Percentiles rank a stretch among this genome's conserved stretches.
Evolutionary conservation across 2,329 filamentous ascomycete genomes (phyloP).

Genomic region (Nemania serpens): DNA sequence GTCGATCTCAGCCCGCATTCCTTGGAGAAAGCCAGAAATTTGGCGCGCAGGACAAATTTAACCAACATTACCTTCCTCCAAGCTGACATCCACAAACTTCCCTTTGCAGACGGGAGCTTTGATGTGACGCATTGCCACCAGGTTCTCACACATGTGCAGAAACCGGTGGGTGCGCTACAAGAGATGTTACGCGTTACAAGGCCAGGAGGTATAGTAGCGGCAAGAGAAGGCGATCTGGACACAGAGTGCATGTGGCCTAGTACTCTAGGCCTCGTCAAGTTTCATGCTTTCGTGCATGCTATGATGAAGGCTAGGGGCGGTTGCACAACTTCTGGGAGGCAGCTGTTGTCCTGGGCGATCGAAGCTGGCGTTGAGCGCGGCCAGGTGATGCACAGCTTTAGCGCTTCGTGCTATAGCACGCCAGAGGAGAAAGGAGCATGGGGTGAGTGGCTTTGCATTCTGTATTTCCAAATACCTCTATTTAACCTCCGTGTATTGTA

Average conservation of each 20-base stretch:
- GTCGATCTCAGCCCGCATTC: no score
- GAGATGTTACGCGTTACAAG: conserved; percentile 42
- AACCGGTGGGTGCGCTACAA: conserved; percentile 31
- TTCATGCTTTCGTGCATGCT: no score
- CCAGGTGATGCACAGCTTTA: conserved; percentile 19
- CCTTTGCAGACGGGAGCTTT: conserved; percentile 37
- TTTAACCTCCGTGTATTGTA: no score
- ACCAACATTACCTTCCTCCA: conserved; percentile 32
- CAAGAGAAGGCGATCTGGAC: conserved; percentile 43
- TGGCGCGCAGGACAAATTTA: not conserved
- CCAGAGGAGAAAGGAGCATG: conserved; percentile 12
- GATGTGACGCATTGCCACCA: conserved; percentile 41
- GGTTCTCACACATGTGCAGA: conserved; percentile 35
- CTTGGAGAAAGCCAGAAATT: no score
- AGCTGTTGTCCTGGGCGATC: conserved; percentile 21
- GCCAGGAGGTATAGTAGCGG: conserved; percentile 38
- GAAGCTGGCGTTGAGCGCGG: conserved; percentile 6
- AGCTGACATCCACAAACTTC: conserved; percentile 41
- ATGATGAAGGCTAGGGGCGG: no score
- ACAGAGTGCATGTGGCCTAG: conserved; percentile 32
- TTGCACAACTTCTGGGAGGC: conserved; percentile 8
- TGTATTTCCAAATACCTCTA: no score
- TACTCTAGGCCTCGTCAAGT: conserved; percentile 18
- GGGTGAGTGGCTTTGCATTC: conserved; percentile 6
- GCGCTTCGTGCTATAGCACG: conserved; percentile 14